These are phyloP conservation scores for Globisporangium lucens DNA, from an alignment of 352 stramenopile species.

Conservation along the genomic window DNA sequence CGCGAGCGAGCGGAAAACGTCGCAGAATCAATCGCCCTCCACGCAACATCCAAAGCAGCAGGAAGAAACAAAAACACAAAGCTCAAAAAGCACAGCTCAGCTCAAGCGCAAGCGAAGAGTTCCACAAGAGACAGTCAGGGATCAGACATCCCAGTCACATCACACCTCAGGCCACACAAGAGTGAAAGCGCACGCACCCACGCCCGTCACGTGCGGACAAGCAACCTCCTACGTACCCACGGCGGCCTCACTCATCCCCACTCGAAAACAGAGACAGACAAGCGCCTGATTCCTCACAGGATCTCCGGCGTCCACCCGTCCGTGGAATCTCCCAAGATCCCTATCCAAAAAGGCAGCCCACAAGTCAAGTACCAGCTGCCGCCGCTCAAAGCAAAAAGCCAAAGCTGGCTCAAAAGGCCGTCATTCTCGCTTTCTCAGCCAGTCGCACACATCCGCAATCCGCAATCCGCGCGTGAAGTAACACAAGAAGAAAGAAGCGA, in stretches of 20 bases:
- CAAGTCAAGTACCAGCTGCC: not conserved
- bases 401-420: not conserved
- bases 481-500: not conserved
- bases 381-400: not conserved
- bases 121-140: not conserved
- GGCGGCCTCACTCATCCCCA: not conserved
- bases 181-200: not conserved
- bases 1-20: not conserved
- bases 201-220: not conserved
- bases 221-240: not conserved
- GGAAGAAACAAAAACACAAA: not conserved
- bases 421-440: slow-evolving; percentile 5
- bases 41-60: not conserved
- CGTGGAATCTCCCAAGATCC: not conserved
- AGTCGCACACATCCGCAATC: not conserved
- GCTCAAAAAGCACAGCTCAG: not conserved
- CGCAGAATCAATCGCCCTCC: not conserved
- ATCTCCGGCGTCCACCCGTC: slow-evolving; percentile 1
- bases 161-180: not conserved
- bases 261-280: not conserved
- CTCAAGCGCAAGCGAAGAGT: not conserved
- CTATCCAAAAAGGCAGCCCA: not conserved
- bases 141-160: not conserved
- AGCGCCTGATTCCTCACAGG: not conserved
- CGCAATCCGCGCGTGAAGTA: not conserved